A percentile compares a stretch with the other conserved stretches of the same genome.
phyloP scores from a whole-genome alignment of 108 stramenopile species.

The Conticribra guillardii region DNA sequence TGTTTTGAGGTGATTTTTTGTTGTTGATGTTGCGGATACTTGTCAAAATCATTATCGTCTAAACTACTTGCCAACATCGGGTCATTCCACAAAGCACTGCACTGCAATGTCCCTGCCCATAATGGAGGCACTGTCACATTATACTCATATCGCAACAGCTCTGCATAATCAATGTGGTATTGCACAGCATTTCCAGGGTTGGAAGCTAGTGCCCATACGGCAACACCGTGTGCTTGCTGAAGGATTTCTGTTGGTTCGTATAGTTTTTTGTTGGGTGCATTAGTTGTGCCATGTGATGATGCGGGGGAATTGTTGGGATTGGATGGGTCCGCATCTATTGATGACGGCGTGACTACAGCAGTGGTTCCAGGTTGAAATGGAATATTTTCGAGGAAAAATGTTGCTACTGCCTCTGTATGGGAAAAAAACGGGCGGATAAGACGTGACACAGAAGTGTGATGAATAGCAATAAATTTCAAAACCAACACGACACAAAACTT shows the following conservation, averaged over 20 bases:
- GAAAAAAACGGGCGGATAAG: no score
- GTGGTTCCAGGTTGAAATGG: conserved; percentile 18
- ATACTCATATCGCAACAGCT: conserved; percentile 74
- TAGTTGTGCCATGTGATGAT: neutral
- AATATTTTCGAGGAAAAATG: conserved; percentile 40
- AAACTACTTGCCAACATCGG: neutral
- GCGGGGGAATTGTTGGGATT: no score
- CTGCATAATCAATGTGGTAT: conserved; percentile 89
- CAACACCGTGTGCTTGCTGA: conserved; percentile 62
- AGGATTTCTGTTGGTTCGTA: conserved; percentile 4
- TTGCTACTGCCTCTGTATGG: conserved; percentile 47
- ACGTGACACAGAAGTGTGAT: no score
- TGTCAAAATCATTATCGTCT: conserved; percentile 2
- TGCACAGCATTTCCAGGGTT: conserved; percentile 58
- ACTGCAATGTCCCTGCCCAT: conserved; percentile 83
- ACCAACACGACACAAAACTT: no score
- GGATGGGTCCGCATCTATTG: no score
- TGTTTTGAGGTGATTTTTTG: neutral
- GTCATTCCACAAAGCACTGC: conserved; percentile 50
- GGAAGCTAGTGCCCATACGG: conserved; percentile 76
- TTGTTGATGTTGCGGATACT: neutral
- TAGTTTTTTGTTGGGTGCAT: conserved; percentile 9
- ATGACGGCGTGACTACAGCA: no score
- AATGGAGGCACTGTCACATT: conserved; percentile 82
- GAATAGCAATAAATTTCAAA: no score